Conservation (phyloP, 2,329 filamentous ascomycete species). For the Alternaria brassicae region DNA sequence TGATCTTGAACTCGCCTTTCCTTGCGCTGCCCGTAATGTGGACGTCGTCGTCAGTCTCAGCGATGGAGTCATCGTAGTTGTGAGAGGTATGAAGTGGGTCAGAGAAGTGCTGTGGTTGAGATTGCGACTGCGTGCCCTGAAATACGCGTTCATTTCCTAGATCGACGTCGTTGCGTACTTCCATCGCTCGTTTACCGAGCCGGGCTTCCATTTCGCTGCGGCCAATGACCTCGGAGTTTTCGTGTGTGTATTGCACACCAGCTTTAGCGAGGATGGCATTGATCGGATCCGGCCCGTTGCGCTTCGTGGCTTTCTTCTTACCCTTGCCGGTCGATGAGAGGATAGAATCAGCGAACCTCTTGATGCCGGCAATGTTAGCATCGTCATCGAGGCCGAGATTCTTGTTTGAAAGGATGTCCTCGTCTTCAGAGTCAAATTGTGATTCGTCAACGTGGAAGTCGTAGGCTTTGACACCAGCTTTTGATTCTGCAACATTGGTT, state of each 20-base stretch:
- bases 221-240: slow-evolving; percentile 94
- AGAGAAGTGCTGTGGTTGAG: slow-evolving; percentile 13
- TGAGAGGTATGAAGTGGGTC: slow-evolving; percentile 20
- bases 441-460: slow-evolving; percentile 65
- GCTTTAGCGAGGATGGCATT: slow-evolving; percentile 87
- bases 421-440: slow-evolving; percentile 38
- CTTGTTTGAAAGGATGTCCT: slow-evolving; percentile 39
- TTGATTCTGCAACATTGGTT: slow-evolving; percentile 94
- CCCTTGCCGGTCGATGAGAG: slow-evolving; percentile 35
- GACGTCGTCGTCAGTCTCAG: slow-evolving; percentile 28
- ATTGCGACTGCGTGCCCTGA: slow-evolving; percentile 54
- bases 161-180: slow-evolving; percentile 61
- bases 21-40: slow-evolving; percentile 16
- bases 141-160: slow-evolving; percentile 65
- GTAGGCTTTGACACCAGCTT: slow-evolving; percentile 80
- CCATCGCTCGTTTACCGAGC: slow-evolving; percentile 77
- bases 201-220: slow-evolving; percentile 89
- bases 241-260: slow-evolving; percentile 93
- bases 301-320: slow-evolving; percentile 51
- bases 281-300: slow-evolving; percentile 71
- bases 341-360: slow-evolving; percentile 52
- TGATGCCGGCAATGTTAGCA: slow-evolving; percentile 65
- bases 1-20: slow-evolving; percentile 53
- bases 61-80: not conserved
- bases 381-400: slow-evolving; percentile 39